Conservation (phyloP, 441 rosid genomes). For the Breynia disticha region DNA sequence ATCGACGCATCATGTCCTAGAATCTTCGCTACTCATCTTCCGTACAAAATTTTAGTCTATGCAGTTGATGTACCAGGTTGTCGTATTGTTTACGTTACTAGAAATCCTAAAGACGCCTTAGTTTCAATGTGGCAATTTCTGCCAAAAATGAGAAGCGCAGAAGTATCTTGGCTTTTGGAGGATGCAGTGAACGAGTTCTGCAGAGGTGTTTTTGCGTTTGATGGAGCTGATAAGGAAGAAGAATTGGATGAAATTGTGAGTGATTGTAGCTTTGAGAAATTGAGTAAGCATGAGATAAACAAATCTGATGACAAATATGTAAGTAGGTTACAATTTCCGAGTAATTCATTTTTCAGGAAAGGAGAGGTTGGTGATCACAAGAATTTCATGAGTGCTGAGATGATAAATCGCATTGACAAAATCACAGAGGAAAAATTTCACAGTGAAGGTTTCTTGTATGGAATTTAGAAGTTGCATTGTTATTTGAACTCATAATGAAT, state of each 20-base stretch:
- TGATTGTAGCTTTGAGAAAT: neutral
- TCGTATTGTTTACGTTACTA: neutral
- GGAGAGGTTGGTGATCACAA: neutral
- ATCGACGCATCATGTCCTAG: neutral
- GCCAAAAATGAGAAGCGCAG: neutral
- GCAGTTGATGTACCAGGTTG: neutral
- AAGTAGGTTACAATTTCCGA: neutral
- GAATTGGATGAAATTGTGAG: neutral
- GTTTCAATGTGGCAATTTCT: neutral
- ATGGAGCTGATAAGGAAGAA: neutral
- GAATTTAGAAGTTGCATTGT: too few relatives aligned
- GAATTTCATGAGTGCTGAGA: neutral
- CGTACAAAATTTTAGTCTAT: neutral
- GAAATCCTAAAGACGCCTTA: neutral
- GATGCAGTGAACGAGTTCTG: conserved; percentile 13
- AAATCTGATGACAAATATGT: neutral
- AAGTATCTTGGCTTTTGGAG: conserved; percentile 7
- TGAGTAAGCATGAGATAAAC: neutral
- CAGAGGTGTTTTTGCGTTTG: neutral
- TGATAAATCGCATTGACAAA: neutral
- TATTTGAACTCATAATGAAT: too few relatives aligned
- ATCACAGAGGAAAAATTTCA: neutral
- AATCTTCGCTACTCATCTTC: neutral
- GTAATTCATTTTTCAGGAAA: neutral
- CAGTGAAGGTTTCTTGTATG: too few relatives aligned